Evolutionary conservation across 2,329 filamentous ascomycete species (phyloP), one percentile per base, ranked within the genome.

Genomic region (Orbilia blumenaviensis): DNA sequence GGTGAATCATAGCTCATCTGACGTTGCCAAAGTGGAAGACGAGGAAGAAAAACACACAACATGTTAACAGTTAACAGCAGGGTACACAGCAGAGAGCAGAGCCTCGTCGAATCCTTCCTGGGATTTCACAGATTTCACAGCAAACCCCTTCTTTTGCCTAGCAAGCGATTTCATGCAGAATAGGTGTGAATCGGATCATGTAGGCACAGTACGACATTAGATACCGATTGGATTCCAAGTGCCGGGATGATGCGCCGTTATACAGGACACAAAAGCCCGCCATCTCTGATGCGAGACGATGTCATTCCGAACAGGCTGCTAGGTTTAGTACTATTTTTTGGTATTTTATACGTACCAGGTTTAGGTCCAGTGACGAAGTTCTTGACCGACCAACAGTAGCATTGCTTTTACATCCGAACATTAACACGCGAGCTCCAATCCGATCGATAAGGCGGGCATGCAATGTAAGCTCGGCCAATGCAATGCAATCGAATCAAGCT

Each of bases 1-100:
- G 46, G 60, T 72, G 67, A 72, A 64, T 72, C 67, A 72, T 58
- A 8, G 67, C 38, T 64, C 67, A 72, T 48, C 12, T 60, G 67
- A 64, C 60, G n/a, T 34, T 10, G 12, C 18, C 42, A 50, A 21
- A 32, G 32, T 41, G 23, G 27, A 36, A 25, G 52, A 16, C 9
- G 42, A 46, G 8, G n/a, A n/a, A n/a, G n/a, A n/a, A n/a, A n/a
- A n/a, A n/a, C n/a, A n/a, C n/a, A n/a, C n/a, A n/a, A n/a, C n/a
- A n/a, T n/a, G n/a, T n/a, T n/a, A n/a, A n/a, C n/a, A n/a, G n/a
- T n/a, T n/a, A n/a, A n/a, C n/a, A n/a, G 36, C 36, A 38, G 12
- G 3, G 21, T 46, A 23, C 18, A 23, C 29, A 56, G 4, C 48
- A 36, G 58, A 54, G 9, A 29, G 29, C 48, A 48, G 60, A 64